A percentile compares a stretch with the other conserved stretches of the same genome.
phyloP scores from a whole-genome alignment of 106 monocot genomes.

The Iris macrosiphon region DNA sequence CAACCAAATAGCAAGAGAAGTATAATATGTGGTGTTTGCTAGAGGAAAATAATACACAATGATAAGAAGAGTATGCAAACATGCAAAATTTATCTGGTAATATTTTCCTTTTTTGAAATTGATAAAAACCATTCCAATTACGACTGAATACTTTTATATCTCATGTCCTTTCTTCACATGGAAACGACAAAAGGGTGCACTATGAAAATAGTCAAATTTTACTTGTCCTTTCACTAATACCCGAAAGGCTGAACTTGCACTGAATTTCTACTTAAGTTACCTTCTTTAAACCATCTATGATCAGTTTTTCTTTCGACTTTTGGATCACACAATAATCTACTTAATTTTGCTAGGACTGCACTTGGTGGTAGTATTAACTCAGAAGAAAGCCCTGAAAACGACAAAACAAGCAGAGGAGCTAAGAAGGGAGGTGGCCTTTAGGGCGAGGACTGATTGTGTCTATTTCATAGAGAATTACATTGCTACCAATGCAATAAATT shows the following conservation, averaged over 20 bases:
- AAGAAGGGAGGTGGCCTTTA: slow-evolving; percentile 42
- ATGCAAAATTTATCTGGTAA: too few relatives aligned
- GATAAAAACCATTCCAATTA: too few relatives aligned
- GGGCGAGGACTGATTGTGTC: slow-evolving; percentile 68
- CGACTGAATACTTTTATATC: too few relatives aligned
- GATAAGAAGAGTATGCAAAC: too few relatives aligned
- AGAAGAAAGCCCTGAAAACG: slow-evolving; percentile 38
- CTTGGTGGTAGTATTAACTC: slow-evolving; percentile 57
- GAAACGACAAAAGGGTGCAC: background rate
- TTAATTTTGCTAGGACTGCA: slow-evolving; percentile 30
- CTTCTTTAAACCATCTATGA: background rate
- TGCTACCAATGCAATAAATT: slow-evolving; percentile 1
- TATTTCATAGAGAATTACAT: slow-evolving; percentile 84
- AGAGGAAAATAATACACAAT: too few relatives aligned
- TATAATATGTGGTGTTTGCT: too few relatives aligned
- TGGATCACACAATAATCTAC: background rate
- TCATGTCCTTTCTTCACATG: too few relatives aligned
- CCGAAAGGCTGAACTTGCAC: background rate
- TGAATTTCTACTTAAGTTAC: too few relatives aligned
- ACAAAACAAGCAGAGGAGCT: slow-evolving; percentile 59
- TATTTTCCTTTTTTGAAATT: too few relatives aligned
- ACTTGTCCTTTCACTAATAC: background rate
- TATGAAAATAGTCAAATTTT: background rate
- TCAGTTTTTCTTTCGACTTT: background rate
- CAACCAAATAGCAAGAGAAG: too few relatives aligned